Evolutionary conservation across 257 asterid species (phyloP).

Genomic region (Solanum commersonii): DNA sequence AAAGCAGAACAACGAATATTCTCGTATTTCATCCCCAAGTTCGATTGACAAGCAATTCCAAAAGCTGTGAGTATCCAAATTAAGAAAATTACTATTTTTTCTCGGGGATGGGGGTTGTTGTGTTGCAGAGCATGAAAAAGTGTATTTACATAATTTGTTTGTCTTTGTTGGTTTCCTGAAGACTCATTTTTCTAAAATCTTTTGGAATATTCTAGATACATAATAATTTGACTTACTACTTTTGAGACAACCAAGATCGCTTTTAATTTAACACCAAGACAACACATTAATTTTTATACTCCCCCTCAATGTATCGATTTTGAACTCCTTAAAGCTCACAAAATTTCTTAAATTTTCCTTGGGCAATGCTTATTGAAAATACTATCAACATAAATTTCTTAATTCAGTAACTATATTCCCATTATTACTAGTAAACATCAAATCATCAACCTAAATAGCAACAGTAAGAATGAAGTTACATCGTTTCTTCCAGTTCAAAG

Average conservation of each 20-base stretch:
- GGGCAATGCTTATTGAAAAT: neutral
- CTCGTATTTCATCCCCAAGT: slow-evolving; percentile 41
- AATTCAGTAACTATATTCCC: neutral
- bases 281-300: neutral
- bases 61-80: slow-evolving; percentile 47
- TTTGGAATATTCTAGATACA: neutral
- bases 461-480: neutral
- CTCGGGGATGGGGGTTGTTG: neutral
- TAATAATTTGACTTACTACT: neutral
- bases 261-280: neutral
- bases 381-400: neutral
- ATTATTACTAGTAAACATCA: neutral
- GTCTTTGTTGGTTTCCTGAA: neutral
- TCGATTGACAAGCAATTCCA: slow-evolving; percentile 54
- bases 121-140: neutral
- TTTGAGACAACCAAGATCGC: neutral
- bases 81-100: neutral
- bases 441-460: neutral
- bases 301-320: neutral
- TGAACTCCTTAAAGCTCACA: neutral
- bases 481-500: neutral
- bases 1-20: slow-evolving; percentile 31
- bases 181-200: neutral
- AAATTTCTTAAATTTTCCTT: neutral
- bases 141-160: neutral